Conservation (phyloP, 139 green algal species). For the Ettlia oleoabundans region DNA sequence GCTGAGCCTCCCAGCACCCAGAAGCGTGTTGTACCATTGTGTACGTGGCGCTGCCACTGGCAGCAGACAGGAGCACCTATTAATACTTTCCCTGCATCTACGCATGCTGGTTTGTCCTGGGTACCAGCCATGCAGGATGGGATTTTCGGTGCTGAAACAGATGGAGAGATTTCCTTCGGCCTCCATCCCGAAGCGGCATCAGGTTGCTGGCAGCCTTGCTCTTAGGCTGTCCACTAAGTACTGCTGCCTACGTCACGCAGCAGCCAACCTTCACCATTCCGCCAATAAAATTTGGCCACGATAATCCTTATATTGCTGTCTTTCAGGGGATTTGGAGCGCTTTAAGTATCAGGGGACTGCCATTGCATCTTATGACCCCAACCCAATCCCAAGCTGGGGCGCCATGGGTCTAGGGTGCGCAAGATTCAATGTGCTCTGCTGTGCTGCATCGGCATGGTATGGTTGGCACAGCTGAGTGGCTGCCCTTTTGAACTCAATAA, state of each 20-base stretch:
- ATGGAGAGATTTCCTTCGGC: neutral
- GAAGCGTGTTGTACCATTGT: too few relatives aligned
- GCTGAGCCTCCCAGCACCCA: too few relatives aligned
- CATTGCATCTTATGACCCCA: slow-evolving; percentile 17
- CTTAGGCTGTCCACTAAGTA: neutral
- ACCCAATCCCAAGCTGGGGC: slow-evolving; percentile 17
- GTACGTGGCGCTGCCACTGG: too few relatives aligned
- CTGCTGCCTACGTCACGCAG: neutral
- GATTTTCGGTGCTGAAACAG: neutral
- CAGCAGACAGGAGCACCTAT: too few relatives aligned
- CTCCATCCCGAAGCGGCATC: neutral
- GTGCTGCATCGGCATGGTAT: too few relatives aligned
- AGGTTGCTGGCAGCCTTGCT: neutral
- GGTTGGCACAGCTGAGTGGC: too few relatives aligned
- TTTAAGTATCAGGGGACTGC: slow-evolving; percentile 25
- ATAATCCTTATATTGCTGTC: neutral
- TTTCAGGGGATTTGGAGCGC: neutral
- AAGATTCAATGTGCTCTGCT: slow-evolving; percentile 33
- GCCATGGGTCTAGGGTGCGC: slow-evolving; percentile 35
- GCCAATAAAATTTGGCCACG: too few relatives aligned
- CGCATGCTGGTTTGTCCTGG: neutral
- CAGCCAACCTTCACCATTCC: neutral
- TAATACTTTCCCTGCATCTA: too few relatives aligned
- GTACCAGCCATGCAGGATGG: neutral
- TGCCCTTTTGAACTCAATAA: too few relatives aligned